Base-by-base conservation (phyloP, 2,329 filamentous ascomycete genomes). In the Microsporum ferrugineum region DNA sequence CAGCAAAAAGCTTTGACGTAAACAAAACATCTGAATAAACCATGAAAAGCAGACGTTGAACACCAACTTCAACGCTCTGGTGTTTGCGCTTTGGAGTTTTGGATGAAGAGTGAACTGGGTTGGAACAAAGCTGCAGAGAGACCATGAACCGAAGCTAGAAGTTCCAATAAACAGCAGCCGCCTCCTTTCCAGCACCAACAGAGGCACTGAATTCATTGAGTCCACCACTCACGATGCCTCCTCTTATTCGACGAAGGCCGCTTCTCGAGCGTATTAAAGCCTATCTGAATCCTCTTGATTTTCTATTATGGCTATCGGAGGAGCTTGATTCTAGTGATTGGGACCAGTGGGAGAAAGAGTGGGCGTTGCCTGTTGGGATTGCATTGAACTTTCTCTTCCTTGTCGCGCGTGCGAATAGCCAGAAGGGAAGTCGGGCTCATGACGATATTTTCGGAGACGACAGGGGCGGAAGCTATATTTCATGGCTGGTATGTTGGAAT, bases 261-360 rank as follows among this genome's bases (percentile, higher is more conserved):
- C 82, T 96, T 67, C 72, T 77, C 34, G 88, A 97, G 80, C 89
- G 92, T 72, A 82, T 97, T 72, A 84, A 85, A 71, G 81, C 88
- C 61, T 85, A 85, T 73, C 78, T 96, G 62, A 92, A 97, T 70
- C 90, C 89, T 2, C 87, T 88, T 77, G 94, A 99, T 75, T 88
- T 92, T 70, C 77, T 94, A 60, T 84, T 99, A 17, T 96, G 90
- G 88, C 75, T 95, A 1, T 95, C 89, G 0, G 92, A 97, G 72
- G 89, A 96, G 75, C 82, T 99, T 63, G 91, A 96, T 71, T 90
- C 90, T 33, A 86, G 88, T 70, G 89, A 96, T 68, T 95, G 91
- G 85, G 89, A 96, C 67, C 89, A 92, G 23, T 78, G 83, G 63
- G 78, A 85, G 64, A 87, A 88, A 66, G 77, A 85, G 39, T 87